Percentiles rank a stretch among this genome's conserved stretches.
Evolutionary conservation across 2,329 filamentous ascomycete species (phyloP).

Genomic region (Phialophora tarda): DNA sequence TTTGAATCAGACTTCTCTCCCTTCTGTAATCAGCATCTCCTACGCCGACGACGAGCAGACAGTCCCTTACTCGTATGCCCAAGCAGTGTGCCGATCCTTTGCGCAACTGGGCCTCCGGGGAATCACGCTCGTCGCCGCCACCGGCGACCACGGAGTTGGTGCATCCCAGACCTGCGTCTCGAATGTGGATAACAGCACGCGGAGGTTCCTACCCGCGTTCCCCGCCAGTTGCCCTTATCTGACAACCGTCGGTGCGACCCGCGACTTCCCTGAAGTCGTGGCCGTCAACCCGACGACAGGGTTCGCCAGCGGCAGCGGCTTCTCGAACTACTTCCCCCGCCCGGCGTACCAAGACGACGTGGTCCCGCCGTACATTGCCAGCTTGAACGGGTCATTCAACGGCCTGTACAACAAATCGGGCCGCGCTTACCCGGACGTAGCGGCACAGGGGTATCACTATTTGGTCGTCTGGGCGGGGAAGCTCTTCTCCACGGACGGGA

Average conservation of each 20-base stretch:
- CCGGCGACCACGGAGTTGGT: background rate
- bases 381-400: background rate
- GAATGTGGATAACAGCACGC: background rate
- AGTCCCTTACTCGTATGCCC: background rate
- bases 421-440: background rate
- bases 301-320: conserved; percentile 3
- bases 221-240: background rate
- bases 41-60: conserved; percentile 4
- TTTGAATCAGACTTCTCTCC: background rate
- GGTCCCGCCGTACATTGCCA: background rate
- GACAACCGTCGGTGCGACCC: background rate
- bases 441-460: background rate
- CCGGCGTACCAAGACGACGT: background rate
- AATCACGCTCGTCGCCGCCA: background rate
- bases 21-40: background rate
- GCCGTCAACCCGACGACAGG: background rate
- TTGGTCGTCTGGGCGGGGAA: background rate
- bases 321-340: conserved; percentile 2
- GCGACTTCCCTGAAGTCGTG: background rate
- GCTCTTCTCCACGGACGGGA: background rate
- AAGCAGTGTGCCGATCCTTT: background rate
- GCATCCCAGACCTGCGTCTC: background rate
- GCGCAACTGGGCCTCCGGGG: background rate
- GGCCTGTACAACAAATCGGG: conserved; percentile 3
- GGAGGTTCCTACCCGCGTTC: background rate